Conservation (phyloP, 1,139 yeast species). For the Sugiyamaella japonica region DNA sequence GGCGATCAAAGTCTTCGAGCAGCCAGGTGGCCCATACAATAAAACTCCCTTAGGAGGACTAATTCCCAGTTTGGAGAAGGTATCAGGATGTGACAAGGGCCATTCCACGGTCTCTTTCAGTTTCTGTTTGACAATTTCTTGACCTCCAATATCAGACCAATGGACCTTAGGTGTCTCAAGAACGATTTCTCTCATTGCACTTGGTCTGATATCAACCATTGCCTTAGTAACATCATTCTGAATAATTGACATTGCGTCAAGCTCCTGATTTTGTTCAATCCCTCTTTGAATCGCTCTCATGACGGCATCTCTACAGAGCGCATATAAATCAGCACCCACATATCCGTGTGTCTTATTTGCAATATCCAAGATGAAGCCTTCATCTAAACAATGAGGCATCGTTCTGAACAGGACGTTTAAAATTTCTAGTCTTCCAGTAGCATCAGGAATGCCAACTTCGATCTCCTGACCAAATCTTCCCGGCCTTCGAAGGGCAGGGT, state of each 20-base stretch:
- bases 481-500: conserved; percentile 86
- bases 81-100: conserved; percentile 80
- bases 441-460: conserved; percentile 97
- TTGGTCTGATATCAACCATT: conserved; percentile 77
- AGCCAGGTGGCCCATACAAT: conserved; percentile 95
- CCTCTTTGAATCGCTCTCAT: conserved; percentile 77
- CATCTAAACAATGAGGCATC: conserved; percentile 63
- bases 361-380: conserved; percentile 54
- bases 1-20: conserved; percentile 91
- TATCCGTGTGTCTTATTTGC: conserved; percentile 91
- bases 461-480: conserved; percentile 95
- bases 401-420: conserved; percentile 58
- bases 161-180: conserved; percentile 90
- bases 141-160: conserved; percentile 98
- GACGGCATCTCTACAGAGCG: conserved; percentile 84
- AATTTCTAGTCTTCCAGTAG: conserved; percentile 89
- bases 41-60: conserved; percentile 89
- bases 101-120: conserved; percentile 87
- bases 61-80: conserved; percentile 76
- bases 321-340: conserved; percentile 93
- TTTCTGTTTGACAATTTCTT: conserved; percentile 73
- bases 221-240: conserved; percentile 64
- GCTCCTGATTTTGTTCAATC: conserved; percentile 41
- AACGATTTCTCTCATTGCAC: conserved; percentile 95
- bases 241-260: conserved; percentile 44